Base-by-base conservation (phyloP, 805 yeast species). In the Candida bentonensis region DNA sequence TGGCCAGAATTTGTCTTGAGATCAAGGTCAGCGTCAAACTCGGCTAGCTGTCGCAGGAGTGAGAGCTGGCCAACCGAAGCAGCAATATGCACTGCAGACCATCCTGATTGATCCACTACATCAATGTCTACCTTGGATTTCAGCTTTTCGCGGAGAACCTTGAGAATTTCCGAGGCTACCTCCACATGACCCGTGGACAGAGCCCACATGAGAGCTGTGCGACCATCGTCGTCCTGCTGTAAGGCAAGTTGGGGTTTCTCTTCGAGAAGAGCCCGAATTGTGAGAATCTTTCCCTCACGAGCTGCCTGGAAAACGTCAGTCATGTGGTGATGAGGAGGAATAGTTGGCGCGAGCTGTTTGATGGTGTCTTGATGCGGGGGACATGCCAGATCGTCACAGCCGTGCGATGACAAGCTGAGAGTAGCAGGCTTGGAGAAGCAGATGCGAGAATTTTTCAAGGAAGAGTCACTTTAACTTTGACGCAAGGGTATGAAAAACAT, bases 181-280 rank as follows among this genome's bases (percentile, higher is more conserved):
- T 73, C 76, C 3, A 62, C 53, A 46, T 78, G 69, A 42, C 74
- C 73, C 52, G 69, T 69, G 1, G 94, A 74, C 22, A 79, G 75
- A 1, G 96, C 95, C 96, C 96, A 88, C 59, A 85, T 94, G 41
- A 87, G 63, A 2, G 95, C 82, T 2, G 82, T 77, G 50, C 96
- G 70, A 1, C 78, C 79, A 55, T 87, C 96, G 2, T 68, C 71
- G 59, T 88, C 96, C 47, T 60, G 67, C 15, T 54, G 43, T 2
- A 70, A 51, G 0, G 74, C 72, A 13, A 66, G 55, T 25, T 68
- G 64, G 4, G 85, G 80, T 41, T 72, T 60, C 21, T 69, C 65
- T 9, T 63, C 60, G 3, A 84, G 55, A 1, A 80, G 53, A 2
- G 70, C 68, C 47, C 69, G 68, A 11, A 76, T 84, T 3, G 69